These are phyloP conservation scores for Ciborinia camelliae DNA, from an alignment of 2,329 filamentous ascomycete genomes.

Conservation along the genomic window DNA sequence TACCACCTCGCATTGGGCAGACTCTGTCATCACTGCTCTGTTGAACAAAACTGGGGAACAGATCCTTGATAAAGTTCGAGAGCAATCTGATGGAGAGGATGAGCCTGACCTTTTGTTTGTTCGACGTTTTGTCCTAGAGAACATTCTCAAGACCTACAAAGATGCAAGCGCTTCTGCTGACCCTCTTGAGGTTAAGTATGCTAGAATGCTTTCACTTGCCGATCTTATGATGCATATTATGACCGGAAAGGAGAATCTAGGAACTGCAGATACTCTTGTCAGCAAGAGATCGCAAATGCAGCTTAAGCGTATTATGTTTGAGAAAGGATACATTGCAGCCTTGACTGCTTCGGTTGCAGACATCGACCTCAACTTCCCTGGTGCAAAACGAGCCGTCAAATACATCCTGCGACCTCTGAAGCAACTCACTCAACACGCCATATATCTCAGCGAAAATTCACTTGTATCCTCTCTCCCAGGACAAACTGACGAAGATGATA, in stretches of 20 bases:
- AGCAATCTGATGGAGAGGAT: constrained; percentile 65
- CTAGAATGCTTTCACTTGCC: constrained; percentile 78
- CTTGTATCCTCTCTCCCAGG: constrained; percentile 65
- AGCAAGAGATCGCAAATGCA: constrained; percentile 67
- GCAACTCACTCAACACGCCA: constrained; percentile 80
- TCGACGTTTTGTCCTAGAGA: constrained; percentile 91
- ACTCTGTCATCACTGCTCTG: constrained; percentile 79
- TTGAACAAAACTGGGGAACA: constrained; percentile 85
- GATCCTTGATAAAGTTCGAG: constrained; percentile 53
- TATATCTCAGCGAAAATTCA: constrained; percentile 68
- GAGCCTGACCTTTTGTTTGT: constrained; percentile 87
- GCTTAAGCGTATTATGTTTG: constrained; percentile 92
- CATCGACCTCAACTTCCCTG: constrained; percentile 90
- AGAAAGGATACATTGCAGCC: constrained; percentile 90
- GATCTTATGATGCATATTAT: constrained; percentile 94
- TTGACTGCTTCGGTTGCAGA: constrained; percentile 91
- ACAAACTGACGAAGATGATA: constrained; percentile 78
- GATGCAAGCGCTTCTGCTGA: constrained; percentile 79
- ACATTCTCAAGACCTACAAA: constrained; percentile 86
- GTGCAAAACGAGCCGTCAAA: constrained; percentile 90
- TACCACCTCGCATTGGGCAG: constrained; percentile 81
- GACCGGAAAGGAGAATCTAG: constrained; percentile 68
- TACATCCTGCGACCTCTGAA: constrained; percentile 90
- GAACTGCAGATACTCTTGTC: constrained; percentile 41
- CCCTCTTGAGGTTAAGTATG: constrained; percentile 79